Conservation (phyloP, 2,329 filamentous ascomycete genomes). For the Cryphonectria carpinicola region DNA sequence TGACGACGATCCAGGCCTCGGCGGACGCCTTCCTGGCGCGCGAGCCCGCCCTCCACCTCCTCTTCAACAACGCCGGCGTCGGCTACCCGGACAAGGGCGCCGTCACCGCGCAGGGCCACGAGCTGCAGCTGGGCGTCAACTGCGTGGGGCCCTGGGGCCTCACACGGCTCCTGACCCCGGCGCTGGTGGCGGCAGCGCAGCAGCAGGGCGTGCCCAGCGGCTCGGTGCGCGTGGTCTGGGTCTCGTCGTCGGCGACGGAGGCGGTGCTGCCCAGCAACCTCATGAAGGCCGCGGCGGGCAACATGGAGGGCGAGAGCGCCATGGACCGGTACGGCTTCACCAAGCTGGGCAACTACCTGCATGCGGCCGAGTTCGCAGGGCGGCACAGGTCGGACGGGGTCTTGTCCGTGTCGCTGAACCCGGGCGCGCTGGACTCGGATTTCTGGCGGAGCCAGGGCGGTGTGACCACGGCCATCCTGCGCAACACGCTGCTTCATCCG, state of each 20-base stretch:
- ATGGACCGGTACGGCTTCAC: conserved; percentile 33
- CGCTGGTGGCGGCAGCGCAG: conserved; percentile 1
- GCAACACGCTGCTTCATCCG: conserved; percentile 30
- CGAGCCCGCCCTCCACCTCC: conserved; percentile 39
- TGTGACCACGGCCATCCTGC: conserved; percentile 13
- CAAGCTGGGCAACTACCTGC: conserved; percentile 35
- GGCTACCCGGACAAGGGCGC: conserved; percentile 38
- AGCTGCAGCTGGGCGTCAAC: conserved; percentile 25
- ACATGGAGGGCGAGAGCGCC: conserved; percentile 30
- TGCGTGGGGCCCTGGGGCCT: conserved; percentile 19
- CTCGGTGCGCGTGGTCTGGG: conserved; percentile 15
- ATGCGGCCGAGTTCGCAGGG: conserved; percentile 34
- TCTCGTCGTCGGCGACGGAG: conserved; percentile 17
- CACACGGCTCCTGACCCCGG: conserved; percentile 19
- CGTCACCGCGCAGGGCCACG: conserved; percentile 31
- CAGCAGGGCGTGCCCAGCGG: not conserved
- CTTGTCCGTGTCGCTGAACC: conserved; percentile 36
- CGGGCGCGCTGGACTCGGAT: conserved; percentile 36
- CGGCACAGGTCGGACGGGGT: conserved; percentile 33
- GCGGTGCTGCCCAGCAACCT: conserved; percentile 4
- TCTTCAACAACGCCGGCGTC: conserved; percentile 47
- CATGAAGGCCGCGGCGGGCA: not conserved
- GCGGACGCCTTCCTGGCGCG: conserved; percentile 31
- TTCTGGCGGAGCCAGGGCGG: conserved; percentile 29
- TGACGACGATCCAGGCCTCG: conserved; percentile 33